Conservation (phyloP, 345 rosid genomes). For the Hibiscus tridactylites region DNA sequence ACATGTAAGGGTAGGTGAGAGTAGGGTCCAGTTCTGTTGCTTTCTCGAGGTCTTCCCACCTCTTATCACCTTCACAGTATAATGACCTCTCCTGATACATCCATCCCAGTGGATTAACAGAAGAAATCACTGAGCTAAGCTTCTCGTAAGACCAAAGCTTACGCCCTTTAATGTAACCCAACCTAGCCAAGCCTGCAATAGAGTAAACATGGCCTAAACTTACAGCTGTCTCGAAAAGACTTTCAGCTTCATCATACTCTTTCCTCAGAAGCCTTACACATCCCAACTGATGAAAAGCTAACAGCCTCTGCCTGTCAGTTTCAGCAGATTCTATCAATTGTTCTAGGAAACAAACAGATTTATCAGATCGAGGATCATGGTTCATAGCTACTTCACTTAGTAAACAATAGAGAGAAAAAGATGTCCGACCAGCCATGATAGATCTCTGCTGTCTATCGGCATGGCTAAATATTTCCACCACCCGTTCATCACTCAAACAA, state of each 20-base stretch:
- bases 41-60: conserved; percentile 73
- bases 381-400: conserved; percentile 84
- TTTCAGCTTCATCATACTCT: conserved; percentile 75
- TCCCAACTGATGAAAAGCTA: conserved; percentile 90
- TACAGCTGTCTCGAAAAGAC: conserved; percentile 55
- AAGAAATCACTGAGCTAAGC: conserved; percentile 67
- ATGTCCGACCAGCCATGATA: conserved; percentile 69
- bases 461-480: conserved; percentile 53
- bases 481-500: conserved; percentile 63
- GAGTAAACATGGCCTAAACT: conserved; percentile 75
- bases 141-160: conserved; percentile 62
- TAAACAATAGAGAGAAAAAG: conserved; percentile 69
- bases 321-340: conserved; percentile 63
- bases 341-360: conserved; percentile 54
- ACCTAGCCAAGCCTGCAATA: conserved; percentile 71
- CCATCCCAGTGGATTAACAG: conserved; percentile 71
- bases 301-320: conserved; percentile 51
- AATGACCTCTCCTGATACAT: conserved; percentile 95
- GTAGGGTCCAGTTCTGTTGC: conserved; percentile 88
- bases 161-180: conserved; percentile 55
- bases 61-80: conserved; percentile 70
- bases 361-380: conserved; percentile 59
- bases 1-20: conserved; percentile 91
- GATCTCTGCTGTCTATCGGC: conserved; percentile 45
- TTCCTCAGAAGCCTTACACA: conserved; percentile 75